Evolutionary conservation across 805 yeast species (phyloP).

Genomic region (Yarrowia hollandica): DNA sequence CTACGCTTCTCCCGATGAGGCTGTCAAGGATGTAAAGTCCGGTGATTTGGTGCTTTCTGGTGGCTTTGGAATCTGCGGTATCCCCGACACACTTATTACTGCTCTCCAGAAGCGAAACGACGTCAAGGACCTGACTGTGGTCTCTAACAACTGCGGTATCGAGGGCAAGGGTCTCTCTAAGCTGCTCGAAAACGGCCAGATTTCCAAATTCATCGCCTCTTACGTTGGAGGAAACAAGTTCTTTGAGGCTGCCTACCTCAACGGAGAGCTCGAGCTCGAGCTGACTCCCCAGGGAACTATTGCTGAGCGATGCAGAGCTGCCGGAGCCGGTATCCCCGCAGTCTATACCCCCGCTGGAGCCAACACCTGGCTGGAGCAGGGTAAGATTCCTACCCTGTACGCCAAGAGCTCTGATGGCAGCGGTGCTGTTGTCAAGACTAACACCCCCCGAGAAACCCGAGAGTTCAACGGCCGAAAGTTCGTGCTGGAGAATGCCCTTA

Average conservation of each 20-base stretch:
- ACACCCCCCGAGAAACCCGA: slow-evolving; percentile 47
- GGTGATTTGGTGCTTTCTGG: slow-evolving; percentile 47
- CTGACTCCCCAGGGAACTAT: slow-evolving; percentile 55
- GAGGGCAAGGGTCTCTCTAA: slow-evolving; percentile 49
- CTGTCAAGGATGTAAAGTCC: slow-evolving; percentile 33
- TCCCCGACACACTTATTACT: slow-evolving; percentile 49
- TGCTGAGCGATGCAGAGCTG: slow-evolving; percentile 52
- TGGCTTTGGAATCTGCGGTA: slow-evolving; percentile 53
- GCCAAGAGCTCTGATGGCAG: slow-evolving; percentile 36
- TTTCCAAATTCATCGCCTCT: slow-evolving; percentile 49
- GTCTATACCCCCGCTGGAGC: slow-evolving; percentile 53
- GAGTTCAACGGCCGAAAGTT: slow-evolving; percentile 48
- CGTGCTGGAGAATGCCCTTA: slow-evolving; percentile 47
- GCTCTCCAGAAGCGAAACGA: slow-evolving; percentile 43
- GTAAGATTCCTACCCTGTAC: slow-evolving; percentile 49
- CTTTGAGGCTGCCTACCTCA: slow-evolving; percentile 46
- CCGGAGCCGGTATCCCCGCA: slow-evolving; percentile 52
- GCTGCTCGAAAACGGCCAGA: slow-evolving; percentile 47
- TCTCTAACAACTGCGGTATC: slow-evolving; percentile 52
- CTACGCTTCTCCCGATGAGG: slow-evolving; percentile 23
- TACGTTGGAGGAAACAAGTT: slow-evolving; percentile 50
- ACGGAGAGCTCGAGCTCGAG: slow-evolving; percentile 50
- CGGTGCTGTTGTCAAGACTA: slow-evolving; percentile 41
- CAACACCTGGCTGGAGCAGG: slow-evolving; percentile 54
- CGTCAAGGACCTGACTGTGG: slow-evolving; percentile 43